These are phyloP conservation scores for Mycena alexandri DNA, from an alignment of 768 basidiomycete species.

Conservation along the genomic window DNA sequence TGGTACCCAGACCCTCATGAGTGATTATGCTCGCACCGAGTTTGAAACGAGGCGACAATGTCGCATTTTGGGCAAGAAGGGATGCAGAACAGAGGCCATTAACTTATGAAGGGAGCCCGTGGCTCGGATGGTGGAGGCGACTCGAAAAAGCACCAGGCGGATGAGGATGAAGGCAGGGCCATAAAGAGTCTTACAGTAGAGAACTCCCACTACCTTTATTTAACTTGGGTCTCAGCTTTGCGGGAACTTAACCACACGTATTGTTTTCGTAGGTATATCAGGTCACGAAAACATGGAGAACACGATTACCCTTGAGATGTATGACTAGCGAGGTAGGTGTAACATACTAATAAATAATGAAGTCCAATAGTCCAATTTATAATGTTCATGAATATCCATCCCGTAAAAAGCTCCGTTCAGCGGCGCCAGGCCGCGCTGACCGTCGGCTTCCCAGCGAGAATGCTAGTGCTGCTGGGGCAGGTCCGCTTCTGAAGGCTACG, in stretches of 20 bases:
- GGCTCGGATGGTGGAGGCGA: slow-evolving; percentile 14
- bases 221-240: slow-evolving; percentile 19
- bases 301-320: slow-evolving; percentile 26
- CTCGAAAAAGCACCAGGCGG: slow-evolving; percentile 15
- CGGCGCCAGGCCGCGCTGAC: slow-evolving; percentile 24
- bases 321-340: slow-evolving; percentile 20
- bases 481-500: slow-evolving; percentile 28
- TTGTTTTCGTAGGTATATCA: slow-evolving; percentile 20
- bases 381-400: slow-evolving; percentile 25
- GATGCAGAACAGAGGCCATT: slow-evolving; percentile 6
- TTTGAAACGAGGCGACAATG: slow-evolving; percentile 19
- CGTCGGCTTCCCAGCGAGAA: slow-evolving; percentile 24
- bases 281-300: slow-evolving; percentile 23
- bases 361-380: slow-evolving; percentile 27
- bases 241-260: slow-evolving; percentile 17
- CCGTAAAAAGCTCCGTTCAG: slow-evolving; percentile 21
- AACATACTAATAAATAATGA: slow-evolving; percentile 29
- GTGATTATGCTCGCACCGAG: slow-evolving; percentile 14
- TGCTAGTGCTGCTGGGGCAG: slow-evolving; percentile 27
- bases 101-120: slow-evolving; percentile 15
- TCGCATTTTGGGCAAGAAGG: slow-evolving; percentile 4
- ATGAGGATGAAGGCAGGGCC: slow-evolving; percentile 22
- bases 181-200: slow-evolving; percentile 19
- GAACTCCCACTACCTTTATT: slow-evolving; percentile 18
- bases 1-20: slow-evolving; percentile 20